A percentile compares a stretch with the other conserved stretches of the same genome.
These are phyloP conservation scores for Kwoniella newhampshirensis DNA, from an alignment of 768 basidiomycete species.

Conservation along the genomic window DNA sequence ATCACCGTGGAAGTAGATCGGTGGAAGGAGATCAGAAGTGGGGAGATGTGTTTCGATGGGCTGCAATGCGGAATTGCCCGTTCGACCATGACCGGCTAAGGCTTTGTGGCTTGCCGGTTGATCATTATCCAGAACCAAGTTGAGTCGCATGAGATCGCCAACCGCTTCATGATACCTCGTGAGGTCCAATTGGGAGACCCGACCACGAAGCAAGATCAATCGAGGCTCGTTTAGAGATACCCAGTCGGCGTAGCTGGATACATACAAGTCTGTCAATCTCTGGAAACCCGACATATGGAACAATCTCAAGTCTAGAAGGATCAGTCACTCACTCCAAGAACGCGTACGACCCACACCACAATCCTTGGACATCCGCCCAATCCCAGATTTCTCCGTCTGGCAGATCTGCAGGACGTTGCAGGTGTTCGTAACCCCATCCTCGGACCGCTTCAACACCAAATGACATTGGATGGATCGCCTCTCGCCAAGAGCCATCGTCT, in stretches of 20 bases:
- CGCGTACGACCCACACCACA: constrained; percentile 51
- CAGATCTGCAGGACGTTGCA: constrained; percentile 27
- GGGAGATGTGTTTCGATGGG: constrained; percentile 27
- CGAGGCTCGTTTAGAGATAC: constrained; percentile 37
- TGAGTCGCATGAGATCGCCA: constrained; percentile 42
- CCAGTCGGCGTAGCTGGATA: constrained; percentile 43
- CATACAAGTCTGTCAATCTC: neutral
- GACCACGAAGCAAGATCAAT: constrained; percentile 18
- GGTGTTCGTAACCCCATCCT: constrained; percentile 37
- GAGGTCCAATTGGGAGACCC: constrained; percentile 25
- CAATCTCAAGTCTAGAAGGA: constrained; percentile 1
- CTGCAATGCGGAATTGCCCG: constrained; percentile 13
- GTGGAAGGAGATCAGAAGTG: constrained; percentile 33
- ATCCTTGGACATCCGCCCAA: constrained; percentile 48
- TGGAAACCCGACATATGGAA: constrained; percentile 1
- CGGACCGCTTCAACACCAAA: constrained; percentile 35
- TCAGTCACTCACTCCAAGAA: constrained; percentile 52
- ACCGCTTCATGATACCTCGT: constrained; percentile 41
- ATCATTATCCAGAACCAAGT: constrained; percentile 25
- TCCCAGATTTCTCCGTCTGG: constrained; percentile 37
- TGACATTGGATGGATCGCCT: constrained; percentile 33
- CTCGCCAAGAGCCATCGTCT: constrained; percentile 35
- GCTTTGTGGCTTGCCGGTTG: too few relatives aligned
- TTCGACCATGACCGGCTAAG: too few relatives aligned
- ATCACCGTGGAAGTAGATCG: constrained; percentile 42